phyloP scores from a whole-genome alignment of 352 stramenopile genomes.

The Globisporangium okanoganense region DNA sequence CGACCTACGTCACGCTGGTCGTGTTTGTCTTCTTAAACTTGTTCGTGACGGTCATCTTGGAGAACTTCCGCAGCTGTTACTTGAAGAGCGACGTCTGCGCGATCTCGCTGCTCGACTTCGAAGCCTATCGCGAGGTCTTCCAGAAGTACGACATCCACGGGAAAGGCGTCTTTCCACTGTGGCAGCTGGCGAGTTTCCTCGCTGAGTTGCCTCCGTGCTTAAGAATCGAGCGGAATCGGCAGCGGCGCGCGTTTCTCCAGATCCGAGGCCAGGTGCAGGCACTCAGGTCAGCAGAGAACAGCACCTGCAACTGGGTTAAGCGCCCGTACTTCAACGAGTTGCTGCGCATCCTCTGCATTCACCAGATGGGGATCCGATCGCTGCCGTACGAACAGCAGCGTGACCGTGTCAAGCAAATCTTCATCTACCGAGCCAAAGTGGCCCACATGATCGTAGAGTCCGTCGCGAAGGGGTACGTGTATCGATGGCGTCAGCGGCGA shows the following conservation, averaged over 20 bases:
- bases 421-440: slow-evolving; percentile 75
- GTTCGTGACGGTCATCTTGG: slow-evolving; percentile 79
- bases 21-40: slow-evolving; percentile 84
- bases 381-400: slow-evolving; percentile 78
- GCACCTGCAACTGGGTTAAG: slow-evolving; percentile 24
- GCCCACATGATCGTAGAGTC: slow-evolving; percentile 75
- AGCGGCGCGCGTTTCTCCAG: slow-evolving; percentile 64
- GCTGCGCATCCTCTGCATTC: slow-evolving; percentile 69
- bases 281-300: slow-evolving; percentile 25
- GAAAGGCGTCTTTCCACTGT: slow-evolving; percentile 56
- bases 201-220: slow-evolving; percentile 49
- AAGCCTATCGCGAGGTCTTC: slow-evolving; percentile 70
- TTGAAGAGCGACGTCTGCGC: slow-evolving; percentile 69
- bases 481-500: slow-evolving; percentile 25
- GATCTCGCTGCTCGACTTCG: slow-evolving; percentile 75
- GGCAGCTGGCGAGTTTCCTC: slow-evolving; percentile 60
- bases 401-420: slow-evolving; percentile 83
- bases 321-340: slow-evolving; percentile 78
- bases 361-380: slow-evolving; percentile 75
- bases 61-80: slow-evolving; percentile 82
- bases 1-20: slow-evolving; percentile 69
- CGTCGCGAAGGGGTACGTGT: slow-evolving; percentile 56
- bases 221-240: slow-evolving; percentile 30
- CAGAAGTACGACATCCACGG: slow-evolving; percentile 52
- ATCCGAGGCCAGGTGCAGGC: slow-evolving; percentile 64